A percentile compares a stretch with the other conserved stretches of the same genome.
Evolutionary conservation across 192 early-diverging fungal genomes (phyloP).

Genomic region (Backusella westeae): DNA sequence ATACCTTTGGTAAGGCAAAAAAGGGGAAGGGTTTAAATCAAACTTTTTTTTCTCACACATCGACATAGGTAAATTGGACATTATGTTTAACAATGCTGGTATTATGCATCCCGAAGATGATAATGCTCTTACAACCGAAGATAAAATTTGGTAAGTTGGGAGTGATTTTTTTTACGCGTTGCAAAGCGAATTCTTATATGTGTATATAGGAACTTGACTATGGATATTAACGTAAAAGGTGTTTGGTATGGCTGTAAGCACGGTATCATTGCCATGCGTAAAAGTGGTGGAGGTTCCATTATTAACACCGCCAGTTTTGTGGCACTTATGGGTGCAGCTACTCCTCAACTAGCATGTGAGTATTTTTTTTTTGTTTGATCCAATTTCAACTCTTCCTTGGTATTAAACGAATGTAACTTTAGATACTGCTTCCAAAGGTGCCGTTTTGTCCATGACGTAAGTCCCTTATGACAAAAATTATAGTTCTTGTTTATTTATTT

Average conservation of each 20-base stretch:
- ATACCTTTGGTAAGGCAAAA: slow-evolving; percentile 56
- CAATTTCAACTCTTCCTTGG: not conserved
- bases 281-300: slow-evolving; percentile 71
- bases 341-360: slow-evolving; percentile 80
- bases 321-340: slow-evolving; percentile 75
- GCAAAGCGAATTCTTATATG: not conserved
- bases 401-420: not conserved
- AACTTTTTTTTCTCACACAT: not conserved
- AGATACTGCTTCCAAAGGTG: slow-evolving; percentile 88
- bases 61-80: slow-evolving; percentile 63
- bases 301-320: slow-evolving; percentile 88
- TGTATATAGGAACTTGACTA: slow-evolving; percentile 54
- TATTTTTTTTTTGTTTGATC: slow-evolving; percentile 1
- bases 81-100: slow-evolving; percentile 88
- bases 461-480: slow-evolving; percentile 7
- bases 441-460: slow-evolving; percentile 81
- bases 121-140: slow-evolving; percentile 72
- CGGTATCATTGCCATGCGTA: slow-evolving; percentile 71
- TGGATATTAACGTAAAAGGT: slow-evolving; percentile 87
- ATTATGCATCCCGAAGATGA: slow-evolving; percentile 83
- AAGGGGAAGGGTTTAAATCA: not conserved
- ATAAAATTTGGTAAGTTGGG: slow-evolving; percentile 68
- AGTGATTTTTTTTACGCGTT: slow-evolving; percentile 17
- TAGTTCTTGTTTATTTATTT: not conserved
- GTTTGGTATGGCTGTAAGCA: slow-evolving; percentile 89